Conservation (phyloP, 1,139 yeast species). For the Oligophagozyma castellii region DNA sequence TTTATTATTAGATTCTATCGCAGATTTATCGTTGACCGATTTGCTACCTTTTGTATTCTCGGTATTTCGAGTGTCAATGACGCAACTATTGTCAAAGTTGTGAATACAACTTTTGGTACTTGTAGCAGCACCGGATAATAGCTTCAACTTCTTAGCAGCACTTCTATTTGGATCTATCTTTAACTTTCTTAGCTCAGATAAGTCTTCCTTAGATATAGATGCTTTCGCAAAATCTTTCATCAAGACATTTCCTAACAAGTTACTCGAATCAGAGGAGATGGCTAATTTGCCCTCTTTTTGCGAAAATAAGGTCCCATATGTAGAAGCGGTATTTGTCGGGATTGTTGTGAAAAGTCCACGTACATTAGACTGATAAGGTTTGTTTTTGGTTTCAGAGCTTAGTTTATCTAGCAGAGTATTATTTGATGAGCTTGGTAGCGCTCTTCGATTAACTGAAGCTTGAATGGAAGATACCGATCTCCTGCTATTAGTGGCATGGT, state of each 20-base stretch:
- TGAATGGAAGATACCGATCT: conserved; percentile 2
- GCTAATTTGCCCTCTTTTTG: no score
- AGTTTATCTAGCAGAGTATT: conserved; percentile 25
- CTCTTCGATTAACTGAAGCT: conserved; percentile 5
- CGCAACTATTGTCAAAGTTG: conserved; percentile 10
- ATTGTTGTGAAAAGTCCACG: no score
- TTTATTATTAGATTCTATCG: background rate
- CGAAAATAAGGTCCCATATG: no score
- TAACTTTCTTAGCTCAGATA: conserved; percentile 21
- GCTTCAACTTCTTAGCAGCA: conserved; percentile 26
- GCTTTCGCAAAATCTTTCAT: no score
- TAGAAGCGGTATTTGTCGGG: no score
- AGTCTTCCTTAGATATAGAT: no score
- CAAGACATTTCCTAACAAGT: no score
- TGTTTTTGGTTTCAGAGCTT: no score
- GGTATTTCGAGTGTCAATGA: conserved; percentile 5
- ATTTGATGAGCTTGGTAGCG: conserved; percentile 9
- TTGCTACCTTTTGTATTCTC: conserved; percentile 1
- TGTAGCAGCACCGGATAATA: conserved; percentile 24
- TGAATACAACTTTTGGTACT: conserved; percentile 19
- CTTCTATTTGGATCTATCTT: conserved; percentile 29
- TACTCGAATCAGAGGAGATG: no score
- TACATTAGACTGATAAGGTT: no score
- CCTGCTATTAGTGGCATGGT: background rate
- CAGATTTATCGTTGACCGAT: background rate